Evolutionary conservation across 169 alveolate species (phyloP).

Genomic region (Cryptosporidium tyzzeri): DNA sequence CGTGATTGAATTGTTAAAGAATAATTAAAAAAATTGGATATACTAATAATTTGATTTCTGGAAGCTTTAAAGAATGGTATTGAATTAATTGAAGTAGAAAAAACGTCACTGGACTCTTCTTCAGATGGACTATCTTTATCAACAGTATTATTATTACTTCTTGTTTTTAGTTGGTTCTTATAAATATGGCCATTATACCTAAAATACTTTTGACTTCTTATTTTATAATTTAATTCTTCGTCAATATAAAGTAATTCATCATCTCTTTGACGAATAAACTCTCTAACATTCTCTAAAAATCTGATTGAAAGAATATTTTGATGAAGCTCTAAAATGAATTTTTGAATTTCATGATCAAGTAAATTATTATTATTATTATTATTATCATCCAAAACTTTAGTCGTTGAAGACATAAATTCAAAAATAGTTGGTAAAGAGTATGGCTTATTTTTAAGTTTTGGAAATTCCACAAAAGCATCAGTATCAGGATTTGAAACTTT

Average conservation of each 20-base stretch:
- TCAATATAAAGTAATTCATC: background rate
- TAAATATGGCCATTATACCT: background rate
- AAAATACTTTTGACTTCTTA: background rate
- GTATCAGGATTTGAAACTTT: conserved; percentile 35
- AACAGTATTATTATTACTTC: background rate
- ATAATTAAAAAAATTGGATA: background rate
- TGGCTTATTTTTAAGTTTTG: conserved; percentile 5
- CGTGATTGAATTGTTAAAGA: background rate
- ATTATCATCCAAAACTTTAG: no score
- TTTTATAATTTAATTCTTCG: background rate
- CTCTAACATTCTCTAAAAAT: conserved; percentile 27
- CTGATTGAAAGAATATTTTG: conserved; percentile 18
- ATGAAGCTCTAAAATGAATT: conserved; percentile 11
- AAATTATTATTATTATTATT: background rate
- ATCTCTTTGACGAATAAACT: conserved; percentile 38
- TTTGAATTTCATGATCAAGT: background rate
- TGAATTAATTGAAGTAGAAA: background rate
- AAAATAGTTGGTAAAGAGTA: background rate
- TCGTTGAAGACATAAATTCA: background rate
- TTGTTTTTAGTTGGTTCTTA: background rate
- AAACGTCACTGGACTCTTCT: background rate
- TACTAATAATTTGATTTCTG: background rate
- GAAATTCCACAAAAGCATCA: conserved; percentile 62
- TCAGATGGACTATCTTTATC: background rate
- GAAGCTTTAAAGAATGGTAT: conserved; percentile 45